Base-by-base conservation (phyloP, 2,329 filamentous ascomycete genomes). In the Sporothrix inflata region DNA sequence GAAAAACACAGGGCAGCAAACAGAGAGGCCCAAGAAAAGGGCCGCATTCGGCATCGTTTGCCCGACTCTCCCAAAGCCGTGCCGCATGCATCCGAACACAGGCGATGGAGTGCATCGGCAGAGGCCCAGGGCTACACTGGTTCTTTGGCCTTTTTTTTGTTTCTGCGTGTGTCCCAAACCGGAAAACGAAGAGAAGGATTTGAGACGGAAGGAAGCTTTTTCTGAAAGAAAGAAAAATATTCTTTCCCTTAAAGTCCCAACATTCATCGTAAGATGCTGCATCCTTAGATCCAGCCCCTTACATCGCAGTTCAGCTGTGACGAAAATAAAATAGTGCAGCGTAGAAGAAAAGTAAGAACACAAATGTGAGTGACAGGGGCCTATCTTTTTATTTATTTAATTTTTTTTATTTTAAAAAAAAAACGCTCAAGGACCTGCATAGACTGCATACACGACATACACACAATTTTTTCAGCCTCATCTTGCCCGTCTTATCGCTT, bases 221-320 rank as follows among this genome's bases (percentile, higher is more conserved):
- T 30, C 7, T 14, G 24, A 57, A 57, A n/a, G 16, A 24, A 42
- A 16, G 11, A 42, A 63, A 9, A 21, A 6, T n/a, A n/a, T n/a
- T 42, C 4, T 12, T 7, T 16, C 9, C 27, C 21, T 16, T 14
- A 19, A 21, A 38, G 3, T 21, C 24, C 27, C 27, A 24, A 4
- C 14, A 16, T 34, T 57, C 16, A 42, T 40, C 19, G 57, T 42
- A 14, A 69, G 6, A 69, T 51, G 16, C 3, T 14, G 27, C 5
- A 55, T n/a, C 16, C n/a, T 63, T 27, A 42, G 21, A 47, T 47
- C 21, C 7, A 11, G 9, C 40, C 61, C 21, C 40, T 65, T 47
- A 19, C 61, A 11, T 45, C 21, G 24, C n/a, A 47, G 21, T 65
- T 47, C 61, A 47, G 61, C 61, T 65, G 30, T 19, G 66, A 69